Base-by-base conservation (phyloP, 495 filamentous ascomycete genomes). In the Aspergillus ostianus region DNA sequence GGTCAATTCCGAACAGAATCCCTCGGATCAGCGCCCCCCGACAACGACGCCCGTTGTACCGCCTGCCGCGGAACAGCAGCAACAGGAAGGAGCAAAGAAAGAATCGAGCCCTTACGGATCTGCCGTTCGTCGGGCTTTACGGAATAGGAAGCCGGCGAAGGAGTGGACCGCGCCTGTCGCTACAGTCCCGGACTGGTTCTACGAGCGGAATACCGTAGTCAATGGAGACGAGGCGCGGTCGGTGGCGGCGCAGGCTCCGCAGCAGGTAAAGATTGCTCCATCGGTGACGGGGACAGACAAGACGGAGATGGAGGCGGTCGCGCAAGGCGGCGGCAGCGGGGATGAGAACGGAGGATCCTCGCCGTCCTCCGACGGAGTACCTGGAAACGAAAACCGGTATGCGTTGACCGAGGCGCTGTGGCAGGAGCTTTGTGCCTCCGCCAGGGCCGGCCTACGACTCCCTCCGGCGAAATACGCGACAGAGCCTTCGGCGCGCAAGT, bases 401-500 rank as follows among this genome's bases (percentile, higher is more conserved):
- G 64, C 69, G 10, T 60, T 80, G 46, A 67, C 67, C 10, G 70
- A 73, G 46, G 69, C 67, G 26, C 27, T 73, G 9, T 80, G 77
- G 77, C 67, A 73, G 58, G 73, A 77, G 60, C 59, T 80, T 32
- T 68, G 67, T 9, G 73, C 72, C 6, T 76, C 76, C 12, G 73
- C 73, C 53, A 75, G 70, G 56, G 73, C 77, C 27, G 75, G 77
- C 32, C 59, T 80, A 32, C 67, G 66, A 51, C 63, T 77, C 36
- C 77, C 77, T 13, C 65, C 76, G 9, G 59, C 63, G 17, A 73
- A 78, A 47, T 80, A 76, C 64, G 67, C 77, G 32, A 68, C 78
- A 51, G 72, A 77, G 49, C 82, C 82, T 27, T 76, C 83, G 15
- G 76, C 84, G 19, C 73, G 75, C 52, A 88, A 87, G 64, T 81